Evolutionary conservation across 2,329 filamentous ascomycete species (phyloP), one percentile per base, ranked within the genome.

Genomic region (Plectosphaerella plurivora): DNA sequence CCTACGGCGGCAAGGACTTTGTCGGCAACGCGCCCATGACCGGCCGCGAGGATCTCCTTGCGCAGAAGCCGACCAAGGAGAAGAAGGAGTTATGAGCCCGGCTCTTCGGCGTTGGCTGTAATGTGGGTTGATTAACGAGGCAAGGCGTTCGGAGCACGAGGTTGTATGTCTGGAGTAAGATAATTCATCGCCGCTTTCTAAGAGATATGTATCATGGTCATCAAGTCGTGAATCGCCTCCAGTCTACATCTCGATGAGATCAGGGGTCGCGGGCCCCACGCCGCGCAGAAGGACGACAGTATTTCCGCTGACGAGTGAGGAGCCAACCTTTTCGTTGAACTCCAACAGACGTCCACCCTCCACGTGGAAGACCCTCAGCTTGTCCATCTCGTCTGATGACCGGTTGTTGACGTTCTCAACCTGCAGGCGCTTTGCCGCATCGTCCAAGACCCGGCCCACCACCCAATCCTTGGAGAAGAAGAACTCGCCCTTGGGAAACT

Each of bases 201-300:
- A 33, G 28, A 33, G 11, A 33, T 33, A 33, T 33, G 28, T 33
- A 33, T 33, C 28, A 33, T 33, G 28, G 11, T 51, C 49, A 47
- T 54, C 45, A 54, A 50, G 28, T 55, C 46, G 28, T 51, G 36
- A 53, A 49, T 33, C 11, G 8, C n/a, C 12, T 52, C 2, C 28
- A 33, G 8, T 20, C 41, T 44, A 81, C 53, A 73, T 54, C 56
- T 87, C 79, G 55, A 91, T 88, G 61, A 92, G 69, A 68, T 91
- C 85, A 18, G 86, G 84, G 51, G 89, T 82, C 41, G 41, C n/a
- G n/a, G 86, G 82, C 1, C 91, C 91, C 50, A 97, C 87, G 0
- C 94, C 94, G 56, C 94, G 79, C 50, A 99, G 63, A 62, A 99
- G 66, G 22, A 97, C 91, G 57, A 99, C 83, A 11, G 91, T 97